Evolutionary conservation across 495 filamentous ascomycete species (phyloP).

Genomic region (Lasiosphaeriaceae sp.): DNA sequence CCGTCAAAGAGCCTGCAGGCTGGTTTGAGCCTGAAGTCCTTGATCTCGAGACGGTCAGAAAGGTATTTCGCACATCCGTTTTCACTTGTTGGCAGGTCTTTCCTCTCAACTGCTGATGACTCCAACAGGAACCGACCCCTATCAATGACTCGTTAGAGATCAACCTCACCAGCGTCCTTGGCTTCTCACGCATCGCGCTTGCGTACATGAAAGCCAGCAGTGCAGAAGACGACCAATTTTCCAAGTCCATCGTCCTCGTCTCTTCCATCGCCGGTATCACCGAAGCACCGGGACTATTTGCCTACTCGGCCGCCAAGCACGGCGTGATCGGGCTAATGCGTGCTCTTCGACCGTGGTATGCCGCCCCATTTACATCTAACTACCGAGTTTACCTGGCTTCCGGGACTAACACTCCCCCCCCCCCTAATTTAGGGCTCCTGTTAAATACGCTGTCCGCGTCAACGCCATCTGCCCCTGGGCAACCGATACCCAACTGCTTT

Average conservation of each 20-base stretch:
- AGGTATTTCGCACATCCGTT: slow-evolving; percentile 5
- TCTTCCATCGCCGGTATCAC: slow-evolving; percentile 24
- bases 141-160: slow-evolving; percentile 13
- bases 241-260: slow-evolving; percentile 17
- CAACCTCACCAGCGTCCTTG: slow-evolving; percentile 18
- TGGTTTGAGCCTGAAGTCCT: slow-evolving; percentile 20
- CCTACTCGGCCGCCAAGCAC: slow-evolving; percentile 50
- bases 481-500: slow-evolving; percentile 42
- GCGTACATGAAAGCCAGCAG: slow-evolving; percentile 15
- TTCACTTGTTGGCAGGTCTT: neutral
- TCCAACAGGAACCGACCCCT: slow-evolving; percentile 8
- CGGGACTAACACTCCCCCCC: no score
- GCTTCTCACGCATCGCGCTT: slow-evolving; percentile 18
- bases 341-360: slow-evolving; percentile 38
- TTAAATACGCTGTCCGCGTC: slow-evolving; percentile 34
- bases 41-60: slow-evolving; percentile 13
- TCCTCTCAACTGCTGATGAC: neutral
- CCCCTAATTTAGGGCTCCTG: no score
- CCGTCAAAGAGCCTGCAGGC: slow-evolving; percentile 14
- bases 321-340: slow-evolving; percentile 50
- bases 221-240: neutral
- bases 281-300: slow-evolving; percentile 25
- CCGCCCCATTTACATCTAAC: slow-evolving; percentile 35
- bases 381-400: no score
- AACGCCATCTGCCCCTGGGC: slow-evolving; percentile 56